Evolutionary conservation across 2,329 filamentous ascomycete genomes (phyloP), one percentile per base, ranked within the genome.

Genomic region (Bisporella sp.): DNA sequence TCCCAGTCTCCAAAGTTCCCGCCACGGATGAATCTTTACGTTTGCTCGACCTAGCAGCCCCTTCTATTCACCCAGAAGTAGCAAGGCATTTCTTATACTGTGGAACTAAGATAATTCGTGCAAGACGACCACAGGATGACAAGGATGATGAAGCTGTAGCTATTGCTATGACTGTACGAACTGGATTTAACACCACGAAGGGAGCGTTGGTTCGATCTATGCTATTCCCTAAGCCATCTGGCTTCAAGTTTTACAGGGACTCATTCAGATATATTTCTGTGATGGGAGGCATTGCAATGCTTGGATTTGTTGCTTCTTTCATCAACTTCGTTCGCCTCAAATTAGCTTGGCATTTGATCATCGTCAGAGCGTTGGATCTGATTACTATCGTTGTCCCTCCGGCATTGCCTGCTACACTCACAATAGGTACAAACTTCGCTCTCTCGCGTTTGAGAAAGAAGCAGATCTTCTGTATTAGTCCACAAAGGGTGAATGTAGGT

Each of bases 381-480:
- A 96, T 99, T 61, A 99, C 93, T 1, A 99, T 99, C 56, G 91
- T 97, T 7, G 93, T 99, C 0, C 93, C 93, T 12, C 93, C 93
- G 13, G 93, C 93, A 6, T 74, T 99, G 5, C 95, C 93, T 1
- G 93, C 93, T 2, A 99, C 93, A 0, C 75, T 99, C 45, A 96
- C 90, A 0, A 99, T 99, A 60, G 93, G 93, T 41, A 97, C 89
- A 11, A 97, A 92, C 65, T 99, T 99, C 67, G 95, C 93, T 2
- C 73, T 99, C 1, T 84, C 81, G 8, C 82, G 93, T 30, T 74
- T 99, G 31, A 96, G 90, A 69, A 81, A 84, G 56, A 91, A 95
- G 66, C 79, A 90, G 41, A 96, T 99, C 37, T 99, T 96, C 64
- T 99, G 93, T 64, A 99, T 97, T 62, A 97, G 92, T 58, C 93